phyloP scores from a whole-genome alignment of 768 basidiomycete genomes.

The Suillus placidus region DNA sequence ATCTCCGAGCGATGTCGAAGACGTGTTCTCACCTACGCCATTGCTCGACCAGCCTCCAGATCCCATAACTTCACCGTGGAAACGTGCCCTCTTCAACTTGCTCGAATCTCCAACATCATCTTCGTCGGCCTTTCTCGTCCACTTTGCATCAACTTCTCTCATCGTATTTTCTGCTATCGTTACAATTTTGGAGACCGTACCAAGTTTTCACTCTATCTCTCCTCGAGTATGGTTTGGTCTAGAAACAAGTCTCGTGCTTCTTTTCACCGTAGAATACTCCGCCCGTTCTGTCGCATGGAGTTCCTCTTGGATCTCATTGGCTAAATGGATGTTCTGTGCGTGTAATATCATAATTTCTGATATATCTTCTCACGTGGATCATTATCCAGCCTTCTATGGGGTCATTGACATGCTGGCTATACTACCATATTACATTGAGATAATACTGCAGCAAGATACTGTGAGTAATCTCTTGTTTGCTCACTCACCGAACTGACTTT shows the following conservation, averaged over 20 bases:
- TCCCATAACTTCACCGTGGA: slow-evolving; percentile 49
- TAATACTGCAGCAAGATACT: slow-evolving; percentile 82
- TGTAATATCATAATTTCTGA: slow-evolving; percentile 8
- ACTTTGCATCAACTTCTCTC: slow-evolving; percentile 67
- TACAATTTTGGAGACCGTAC: slow-evolving; percentile 80
- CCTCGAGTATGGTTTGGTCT: slow-evolving; percentile 82
- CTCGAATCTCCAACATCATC: slow-evolving; percentile 84
- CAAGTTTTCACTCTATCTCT: slow-evolving; percentile 69
- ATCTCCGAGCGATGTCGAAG: slow-evolving; percentile 39
- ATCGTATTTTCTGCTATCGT: slow-evolving; percentile 77
- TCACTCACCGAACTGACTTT: not conserved
- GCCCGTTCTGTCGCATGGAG: slow-evolving; percentile 78
- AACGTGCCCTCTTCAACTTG: slow-evolving; percentile 65
- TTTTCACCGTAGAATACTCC: slow-evolving; percentile 87
- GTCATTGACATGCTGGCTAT: slow-evolving; percentile 86
- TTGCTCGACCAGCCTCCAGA: slow-evolving; percentile 38
- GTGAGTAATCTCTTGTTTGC: slow-evolving; percentile 44
- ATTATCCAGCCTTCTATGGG: slow-evolving; percentile 70
- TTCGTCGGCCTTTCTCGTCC: slow-evolving; percentile 72
- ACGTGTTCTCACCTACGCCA: slow-evolving; percentile 41
- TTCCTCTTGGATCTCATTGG: slow-evolving; percentile 58
- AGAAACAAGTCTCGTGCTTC: slow-evolving; percentile 79
- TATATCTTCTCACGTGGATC: slow-evolving; percentile 7
- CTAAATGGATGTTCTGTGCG: slow-evolving; percentile 72
- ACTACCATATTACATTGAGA: slow-evolving; percentile 86